phyloP scores from a whole-genome alignment of 352 stramenopile species.

The Globisporangium parvum region DNA sequence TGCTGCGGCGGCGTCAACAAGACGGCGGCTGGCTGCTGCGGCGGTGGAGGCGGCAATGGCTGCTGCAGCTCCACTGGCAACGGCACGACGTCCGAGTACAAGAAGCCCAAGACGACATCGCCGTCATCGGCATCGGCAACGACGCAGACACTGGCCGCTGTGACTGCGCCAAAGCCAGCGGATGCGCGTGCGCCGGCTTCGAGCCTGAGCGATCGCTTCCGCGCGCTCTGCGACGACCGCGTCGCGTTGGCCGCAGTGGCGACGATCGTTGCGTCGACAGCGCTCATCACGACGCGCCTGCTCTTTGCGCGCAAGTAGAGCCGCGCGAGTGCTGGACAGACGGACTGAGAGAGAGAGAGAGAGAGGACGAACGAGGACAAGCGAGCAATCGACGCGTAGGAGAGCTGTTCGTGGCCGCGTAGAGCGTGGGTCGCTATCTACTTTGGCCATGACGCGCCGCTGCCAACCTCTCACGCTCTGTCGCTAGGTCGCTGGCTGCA shows the following conservation, averaged over 20 bases:
- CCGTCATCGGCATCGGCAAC: no score
- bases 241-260: slow-evolving; percentile 38
- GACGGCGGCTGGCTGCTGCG: slow-evolving; percentile 10
- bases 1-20: slow-evolving; percentile 1
- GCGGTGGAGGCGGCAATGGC: slow-evolving; percentile 5
- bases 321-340: no score
- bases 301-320: slow-evolving; percentile 31
- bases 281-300: slow-evolving; percentile 43
- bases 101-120: slow-evolving; percentile 22
- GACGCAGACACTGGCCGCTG: no score
- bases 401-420: not conserved
- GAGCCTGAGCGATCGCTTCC: slow-evolving; percentile 10
- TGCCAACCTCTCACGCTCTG: not conserved
- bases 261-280: slow-evolving; percentile 44
- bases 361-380: no score
- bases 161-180: not conserved
- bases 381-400: no score
- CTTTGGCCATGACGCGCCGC: not conserved
- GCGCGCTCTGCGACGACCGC: slow-evolving; percentile 37
- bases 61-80: slow-evolving; percentile 3
- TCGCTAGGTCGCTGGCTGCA: not conserved
- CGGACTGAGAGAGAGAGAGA: not conserved
- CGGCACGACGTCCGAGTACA: slow-evolving; percentile 17
- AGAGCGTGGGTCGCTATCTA: no score
- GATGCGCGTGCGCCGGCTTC: not conserved